phyloP scores from a whole-genome alignment of 306 rosid genomes.

The Heteromeles arbutifolia region DNA sequence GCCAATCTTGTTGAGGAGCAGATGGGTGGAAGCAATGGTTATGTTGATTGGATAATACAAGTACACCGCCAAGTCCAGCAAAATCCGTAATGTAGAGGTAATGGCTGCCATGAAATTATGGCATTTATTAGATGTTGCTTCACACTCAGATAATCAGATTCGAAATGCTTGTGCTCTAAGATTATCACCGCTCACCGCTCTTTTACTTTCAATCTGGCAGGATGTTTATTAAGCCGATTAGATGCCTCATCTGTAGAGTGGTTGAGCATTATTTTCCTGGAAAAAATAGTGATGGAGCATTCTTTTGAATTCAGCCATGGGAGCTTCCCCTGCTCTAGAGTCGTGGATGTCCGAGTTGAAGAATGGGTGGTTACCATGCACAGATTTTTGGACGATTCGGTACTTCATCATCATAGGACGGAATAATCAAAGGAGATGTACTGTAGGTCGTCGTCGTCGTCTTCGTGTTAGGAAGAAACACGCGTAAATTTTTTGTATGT shows the following conservation, averaged over 20 bases:
- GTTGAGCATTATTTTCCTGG: slow-evolving; percentile 10
- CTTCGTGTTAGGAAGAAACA: slow-evolving; percentile 12
- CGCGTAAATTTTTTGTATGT: slow-evolving; percentile 14
- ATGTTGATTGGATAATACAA: slow-evolving; percentile 88
- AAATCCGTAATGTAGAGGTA: slow-evolving; percentile 55
- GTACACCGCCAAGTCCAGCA: slow-evolving; percentile 88
- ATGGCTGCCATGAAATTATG: background rate
- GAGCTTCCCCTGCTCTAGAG: slow-evolving; percentile 12
- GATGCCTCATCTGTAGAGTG: slow-evolving; percentile 20
- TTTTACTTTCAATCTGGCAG: slow-evolving; percentile 17
- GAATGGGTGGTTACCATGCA: background rate
- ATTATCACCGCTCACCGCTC: background rate
- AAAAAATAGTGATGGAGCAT: background rate
- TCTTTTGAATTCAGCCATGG: slow-evolving; percentile 15
- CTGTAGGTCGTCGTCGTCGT: slow-evolving; percentile 7
- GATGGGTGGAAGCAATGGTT: slow-evolving; percentile 71
- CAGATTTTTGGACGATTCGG: slow-evolving; percentile 6
- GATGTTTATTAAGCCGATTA: slow-evolving; percentile 23
- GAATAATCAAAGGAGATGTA: slow-evolving; percentile 33
- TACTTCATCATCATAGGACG: slow-evolving; percentile 27
- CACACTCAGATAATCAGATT: background rate
- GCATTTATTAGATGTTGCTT: background rate
- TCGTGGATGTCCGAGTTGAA: slow-evolving; percentile 19
- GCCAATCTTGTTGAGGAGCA: slow-evolving; percentile 91
- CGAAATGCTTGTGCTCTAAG: background rate